Evolutionary conservation across 768 basidiomycete genomes (phyloP).

Genomic region (Boletus insuetus): DNA sequence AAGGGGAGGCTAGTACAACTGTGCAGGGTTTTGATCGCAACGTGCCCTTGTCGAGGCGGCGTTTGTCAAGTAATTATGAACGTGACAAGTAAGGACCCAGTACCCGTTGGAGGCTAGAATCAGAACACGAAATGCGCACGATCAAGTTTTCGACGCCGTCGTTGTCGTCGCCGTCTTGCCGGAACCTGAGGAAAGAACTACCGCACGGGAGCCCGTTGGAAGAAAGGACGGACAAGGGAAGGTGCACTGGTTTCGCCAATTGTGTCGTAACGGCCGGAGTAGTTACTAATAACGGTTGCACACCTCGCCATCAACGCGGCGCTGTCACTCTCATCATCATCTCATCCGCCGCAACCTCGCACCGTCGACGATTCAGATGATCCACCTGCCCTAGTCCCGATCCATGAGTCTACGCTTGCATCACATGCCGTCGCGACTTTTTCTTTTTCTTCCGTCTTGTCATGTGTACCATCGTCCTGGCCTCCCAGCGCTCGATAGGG

Average conservation of each 20-base stretch:
- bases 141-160: slow-evolving; percentile 15
- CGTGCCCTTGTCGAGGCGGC: slow-evolving; percentile 64
- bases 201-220: slow-evolving; percentile 19
- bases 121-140: slow-evolving; percentile 22
- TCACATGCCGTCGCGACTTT: background rate
- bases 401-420: background rate
- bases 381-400: background rate
- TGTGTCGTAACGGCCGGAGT: slow-evolving; percentile 31
- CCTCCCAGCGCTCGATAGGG: background rate
- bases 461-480: background rate
- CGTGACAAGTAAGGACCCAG: slow-evolving; percentile 20
- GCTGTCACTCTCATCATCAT: slow-evolving; percentile 13
- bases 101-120: slow-evolving; percentile 18
- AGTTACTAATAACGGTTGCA: slow-evolving; percentile 27
- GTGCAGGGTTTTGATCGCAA: slow-evolving; percentile 73
- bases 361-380: slow-evolving; percentile 8
- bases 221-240: slow-evolving; percentile 14
- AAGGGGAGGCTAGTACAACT: slow-evolving; percentile 50
- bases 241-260: slow-evolving; percentile 33
- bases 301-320: slow-evolving; percentile 23
- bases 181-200: slow-evolving; percentile 7
- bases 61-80: slow-evolving; percentile 45
- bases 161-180: slow-evolving; percentile 7
- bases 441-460: background rate
- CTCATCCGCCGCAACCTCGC: background rate